These are phyloP conservation scores for Rhypophila decipiens DNA, from an alignment of 495 filamentous ascomycete species.

Conservation along the genomic window DNA sequence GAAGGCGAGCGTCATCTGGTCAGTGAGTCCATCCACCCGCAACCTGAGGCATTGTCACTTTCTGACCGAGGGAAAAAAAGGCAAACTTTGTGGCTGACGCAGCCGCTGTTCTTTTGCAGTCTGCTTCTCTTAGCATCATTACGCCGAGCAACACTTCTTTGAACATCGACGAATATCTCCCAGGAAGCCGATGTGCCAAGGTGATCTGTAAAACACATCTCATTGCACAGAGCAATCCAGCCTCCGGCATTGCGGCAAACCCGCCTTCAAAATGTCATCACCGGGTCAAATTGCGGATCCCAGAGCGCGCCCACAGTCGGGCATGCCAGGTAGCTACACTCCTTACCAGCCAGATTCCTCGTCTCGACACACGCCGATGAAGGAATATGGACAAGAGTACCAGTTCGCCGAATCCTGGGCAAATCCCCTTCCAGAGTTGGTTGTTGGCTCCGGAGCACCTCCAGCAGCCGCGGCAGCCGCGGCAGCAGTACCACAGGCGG, in stretches of 20 bases:
- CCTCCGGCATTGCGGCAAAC: neutral
- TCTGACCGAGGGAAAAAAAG: too few species aligned
- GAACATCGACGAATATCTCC: too few species aligned
- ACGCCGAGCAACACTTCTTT: too few species aligned
- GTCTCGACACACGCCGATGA: constrained; percentile 2
- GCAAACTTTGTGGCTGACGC: too few species aligned
- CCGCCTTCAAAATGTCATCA: constrained; percentile 1
- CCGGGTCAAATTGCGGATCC: constrained; percentile 4
- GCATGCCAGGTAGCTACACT: neutral
- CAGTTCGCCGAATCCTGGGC: constrained; percentile 20
- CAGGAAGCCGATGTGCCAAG: too few species aligned
- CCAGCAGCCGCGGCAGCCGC: neutral
- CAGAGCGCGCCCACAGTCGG: constrained; percentile 4
- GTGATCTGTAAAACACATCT: too few species aligned
- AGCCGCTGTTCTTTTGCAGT: too few species aligned
- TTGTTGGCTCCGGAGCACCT: constrained; percentile 3
- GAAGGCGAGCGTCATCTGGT: too few species aligned
- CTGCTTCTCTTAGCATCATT: too few species aligned
- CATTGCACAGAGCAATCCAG: too few species aligned
- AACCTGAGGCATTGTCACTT: too few species aligned
- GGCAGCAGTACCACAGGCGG: neutral
- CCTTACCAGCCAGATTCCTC: neutral
- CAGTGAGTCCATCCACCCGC: too few species aligned
- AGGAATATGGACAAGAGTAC: constrained; percentile 16
- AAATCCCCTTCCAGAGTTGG: constrained; percentile 20